Conservation (phyloP, 2,329 filamentous ascomycete species). For the Phialemoniopsis sp. region DNA sequence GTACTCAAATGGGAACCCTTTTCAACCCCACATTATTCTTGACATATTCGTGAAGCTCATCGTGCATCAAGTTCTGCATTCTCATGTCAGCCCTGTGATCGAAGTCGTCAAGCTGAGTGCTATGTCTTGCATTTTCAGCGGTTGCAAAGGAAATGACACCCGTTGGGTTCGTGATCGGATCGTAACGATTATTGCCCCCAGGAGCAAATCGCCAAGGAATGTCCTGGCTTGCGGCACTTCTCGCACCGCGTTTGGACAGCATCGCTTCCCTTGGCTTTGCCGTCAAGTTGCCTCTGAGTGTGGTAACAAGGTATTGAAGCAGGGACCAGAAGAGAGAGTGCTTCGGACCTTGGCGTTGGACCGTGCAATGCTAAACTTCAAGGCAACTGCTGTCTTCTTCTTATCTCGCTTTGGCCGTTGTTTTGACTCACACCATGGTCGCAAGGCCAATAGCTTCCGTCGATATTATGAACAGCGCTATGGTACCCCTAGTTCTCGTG, state of each 20-base stretch:
- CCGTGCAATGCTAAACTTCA: too few relatives aligned
- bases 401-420: conserved; percentile 4
- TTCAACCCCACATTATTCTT: conserved; percentile 27
- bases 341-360: too few relatives aligned
- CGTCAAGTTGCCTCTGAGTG: too few relatives aligned
- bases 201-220: conserved; percentile 27
- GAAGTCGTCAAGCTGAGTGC: not conserved
- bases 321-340: too few relatives aligned
- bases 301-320: too few relatives aligned
- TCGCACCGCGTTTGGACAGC: conserved; percentile 1
- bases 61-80: conserved; percentile 34
- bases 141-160: conserved; percentile 43
- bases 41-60: conserved; percentile 21
- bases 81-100: not conserved
- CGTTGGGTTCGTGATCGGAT: conserved; percentile 27
- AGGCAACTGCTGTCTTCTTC: not conserved
- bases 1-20: too few relatives aligned
- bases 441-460: too few relatives aligned
- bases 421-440: too few relatives aligned
- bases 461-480: too few relatives aligned
- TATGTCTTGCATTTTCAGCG: conserved; percentile 37
- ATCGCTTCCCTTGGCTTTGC: too few relatives aligned
- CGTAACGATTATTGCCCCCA: conserved; percentile 22
- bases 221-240: conserved; percentile 8
- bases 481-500: too few relatives aligned